Percentiles rank a stretch among this genome's conserved stretches.
Conservation (phyloP, 352 stramenopile species). For the Globisporangium rhizosaccharum region DNA sequence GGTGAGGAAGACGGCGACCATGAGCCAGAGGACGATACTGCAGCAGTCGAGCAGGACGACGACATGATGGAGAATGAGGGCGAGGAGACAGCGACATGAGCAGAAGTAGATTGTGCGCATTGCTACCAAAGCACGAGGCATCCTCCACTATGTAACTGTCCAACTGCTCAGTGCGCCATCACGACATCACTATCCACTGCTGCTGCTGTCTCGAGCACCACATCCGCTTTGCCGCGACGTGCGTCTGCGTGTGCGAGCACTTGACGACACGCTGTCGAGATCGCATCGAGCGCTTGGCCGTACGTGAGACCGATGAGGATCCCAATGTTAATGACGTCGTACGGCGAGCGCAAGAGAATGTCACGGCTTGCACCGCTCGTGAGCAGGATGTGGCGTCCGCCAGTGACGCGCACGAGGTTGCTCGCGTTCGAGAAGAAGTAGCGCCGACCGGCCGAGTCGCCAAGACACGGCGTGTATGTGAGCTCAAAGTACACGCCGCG, state of each 20-base stretch:
- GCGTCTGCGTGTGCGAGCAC: constrained; percentile 59
- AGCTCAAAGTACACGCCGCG: constrained; percentile 76
- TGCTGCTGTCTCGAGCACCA: constrained; percentile 24
- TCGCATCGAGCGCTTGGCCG: constrained; percentile 55
- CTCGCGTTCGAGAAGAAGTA: constrained; percentile 87
- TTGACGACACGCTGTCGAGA: constrained; percentile 45
- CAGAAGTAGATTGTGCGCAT: too few relatives aligned
- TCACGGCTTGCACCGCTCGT: constrained; percentile 69
- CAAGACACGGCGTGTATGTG: constrained; percentile 70
- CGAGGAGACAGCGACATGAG: too few relatives aligned
- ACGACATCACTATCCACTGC: constrained; percentile 19
- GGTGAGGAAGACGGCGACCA: not conserved
- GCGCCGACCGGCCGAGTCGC: constrained; percentile 63
- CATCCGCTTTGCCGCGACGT: constrained; percentile 42
- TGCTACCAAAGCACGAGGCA: too few relatives aligned
- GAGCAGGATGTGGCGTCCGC: constrained; percentile 63
- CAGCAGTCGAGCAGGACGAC: not conserved
- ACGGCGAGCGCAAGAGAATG: constrained; percentile 72
- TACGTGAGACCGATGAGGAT: constrained; percentile 71
- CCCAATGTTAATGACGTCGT: constrained; percentile 78
- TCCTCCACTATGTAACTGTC: not conserved
- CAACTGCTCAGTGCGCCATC: constrained; percentile 20
- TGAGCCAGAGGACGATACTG: not conserved
- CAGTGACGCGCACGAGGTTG: constrained; percentile 68
- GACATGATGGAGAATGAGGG: not conserved